Evolutionary conservation across 768 basidiomycete species (phyloP).

Genomic region (Pleurotus giganteus): DNA sequence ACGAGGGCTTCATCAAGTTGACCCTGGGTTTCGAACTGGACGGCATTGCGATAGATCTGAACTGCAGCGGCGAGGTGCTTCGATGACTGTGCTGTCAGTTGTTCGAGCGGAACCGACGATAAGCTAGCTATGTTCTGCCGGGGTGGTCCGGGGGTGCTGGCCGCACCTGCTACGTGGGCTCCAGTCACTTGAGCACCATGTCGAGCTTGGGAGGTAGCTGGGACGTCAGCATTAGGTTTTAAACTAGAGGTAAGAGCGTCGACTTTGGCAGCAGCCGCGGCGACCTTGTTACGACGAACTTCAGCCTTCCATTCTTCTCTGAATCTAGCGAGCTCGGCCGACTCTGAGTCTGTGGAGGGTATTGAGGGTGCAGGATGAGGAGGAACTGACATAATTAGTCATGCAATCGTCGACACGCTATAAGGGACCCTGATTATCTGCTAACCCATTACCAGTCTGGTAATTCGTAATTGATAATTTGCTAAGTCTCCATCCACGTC

Average conservation of each 20-base stretch:
- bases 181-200: slow-evolving; percentile 4
- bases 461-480: neutral
- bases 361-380: slow-evolving; percentile 8
- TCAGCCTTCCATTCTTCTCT: slow-evolving; percentile 75
- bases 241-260: slow-evolving; percentile 8
- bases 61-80: slow-evolving; percentile 46
- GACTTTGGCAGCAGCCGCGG: slow-evolving; percentile 5
- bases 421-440: slow-evolving; percentile 2
- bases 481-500: slow-evolving; percentile 11
- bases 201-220: slow-evolving; percentile 5
- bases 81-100: neutral
- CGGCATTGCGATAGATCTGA: slow-evolving; percentile 65
- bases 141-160: slow-evolving; percentile 15
- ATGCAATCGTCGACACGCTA: neutral
- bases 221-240: slow-evolving; percentile 1
- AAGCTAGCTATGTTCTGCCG: slow-evolving; percentile 17
- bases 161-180: neutral
- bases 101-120: slow-evolving; percentile 9
- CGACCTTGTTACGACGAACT: slow-evolving; percentile 39
- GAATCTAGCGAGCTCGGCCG: slow-evolving; percentile 65
- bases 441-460: slow-evolving; percentile 1
- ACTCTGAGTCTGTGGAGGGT: slow-evolving; percentile 36
- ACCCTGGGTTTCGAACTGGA: slow-evolving; percentile 71
- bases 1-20: slow-evolving; percentile 72
- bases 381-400: neutral